Evolutionary conservation across 768 basidiomycete species (phyloP).

Genomic region (Russula sp.): DNA sequence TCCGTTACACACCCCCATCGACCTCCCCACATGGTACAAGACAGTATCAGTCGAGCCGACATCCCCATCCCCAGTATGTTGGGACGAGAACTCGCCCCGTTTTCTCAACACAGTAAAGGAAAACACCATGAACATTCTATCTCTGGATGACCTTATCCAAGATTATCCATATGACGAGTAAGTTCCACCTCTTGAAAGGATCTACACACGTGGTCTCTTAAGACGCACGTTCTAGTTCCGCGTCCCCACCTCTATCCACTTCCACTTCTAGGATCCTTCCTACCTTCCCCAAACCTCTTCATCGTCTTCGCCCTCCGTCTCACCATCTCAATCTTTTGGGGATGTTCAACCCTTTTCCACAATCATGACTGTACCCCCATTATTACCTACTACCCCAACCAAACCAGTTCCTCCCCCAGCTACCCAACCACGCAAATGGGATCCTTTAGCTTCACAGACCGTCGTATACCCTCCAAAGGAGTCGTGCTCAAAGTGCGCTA

Average conservation of each 20-base stretch:
- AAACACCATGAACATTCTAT: constrained; percentile 56
- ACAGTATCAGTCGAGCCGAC: constrained; percentile 45
- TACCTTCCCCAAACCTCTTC: constrained; percentile 4
- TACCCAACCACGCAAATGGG: constrained; percentile 53
- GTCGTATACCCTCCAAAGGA: constrained; percentile 73
- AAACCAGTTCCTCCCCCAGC: constrained; percentile 69
- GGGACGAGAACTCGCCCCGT: constrained; percentile 44
- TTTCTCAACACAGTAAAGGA: constrained; percentile 45
- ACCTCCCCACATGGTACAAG: constrained; percentile 58
- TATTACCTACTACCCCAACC: constrained; percentile 45
- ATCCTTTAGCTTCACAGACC: constrained; percentile 50
- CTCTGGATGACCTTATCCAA: constrained; percentile 70
- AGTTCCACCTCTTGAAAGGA: constrained; percentile 35
- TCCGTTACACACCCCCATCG: constrained; percentile 51
- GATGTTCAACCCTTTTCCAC: background rate
- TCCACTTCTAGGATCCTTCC: background rate
- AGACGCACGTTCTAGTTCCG: constrained; percentile 11
- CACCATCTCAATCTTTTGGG: constrained; percentile 1
- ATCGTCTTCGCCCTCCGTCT: background rate
- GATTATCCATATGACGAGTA: constrained; percentile 76
- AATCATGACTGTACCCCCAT: constrained; percentile 30
- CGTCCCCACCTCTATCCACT: constrained; percentile 14
- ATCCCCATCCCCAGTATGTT: constrained; percentile 39
- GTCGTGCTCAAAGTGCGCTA: constrained; percentile 68
- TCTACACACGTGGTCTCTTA: constrained; percentile 28